Conservation (phyloP, 257 asterid genomes). For the Apocynum venetum region DNA sequence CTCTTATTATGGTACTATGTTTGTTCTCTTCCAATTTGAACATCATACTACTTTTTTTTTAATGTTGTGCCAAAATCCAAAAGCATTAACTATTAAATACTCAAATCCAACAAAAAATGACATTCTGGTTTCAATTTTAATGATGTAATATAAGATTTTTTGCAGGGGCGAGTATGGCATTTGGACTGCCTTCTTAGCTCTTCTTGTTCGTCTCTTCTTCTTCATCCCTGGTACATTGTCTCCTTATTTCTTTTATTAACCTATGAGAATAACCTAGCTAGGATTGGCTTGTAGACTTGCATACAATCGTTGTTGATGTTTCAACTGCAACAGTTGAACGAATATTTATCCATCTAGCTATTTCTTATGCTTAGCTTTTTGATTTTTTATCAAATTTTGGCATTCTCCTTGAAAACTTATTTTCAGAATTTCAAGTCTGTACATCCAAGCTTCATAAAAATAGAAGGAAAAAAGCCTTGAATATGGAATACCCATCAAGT, state of each 20-base stretch:
- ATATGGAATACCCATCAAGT: no score
- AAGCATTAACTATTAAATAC: not conserved
- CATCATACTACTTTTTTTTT: not conserved
- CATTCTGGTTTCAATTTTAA: not conserved
- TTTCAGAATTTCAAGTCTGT: not conserved
- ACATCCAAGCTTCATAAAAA: not conserved
- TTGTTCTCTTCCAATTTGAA: not conserved
- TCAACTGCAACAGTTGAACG: not conserved
- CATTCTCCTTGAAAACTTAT: not conserved
- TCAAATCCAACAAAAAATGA: not conserved
- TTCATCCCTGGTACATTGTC: conserved; percentile 58
- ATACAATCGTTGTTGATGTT: not conserved
- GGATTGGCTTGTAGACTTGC: not conserved
- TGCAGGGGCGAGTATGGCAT: conserved; percentile 92
- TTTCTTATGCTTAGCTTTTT: not conserved
- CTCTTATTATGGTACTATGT: not conserved
- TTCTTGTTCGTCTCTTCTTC: conserved; percentile 86
- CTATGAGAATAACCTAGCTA: not conserved
- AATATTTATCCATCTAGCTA: not conserved
- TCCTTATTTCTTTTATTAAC: not conserved
- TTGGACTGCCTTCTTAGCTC: conserved; percentile 93
- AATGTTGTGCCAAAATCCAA: not conserved
- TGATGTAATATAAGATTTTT: conserved; percentile 3
- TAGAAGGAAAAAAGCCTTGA: not conserved
- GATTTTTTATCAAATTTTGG: not conserved